These are phyloP conservation scores for Xanthoparmelia taractica DNA, from an alignment of 495 filamentous ascomycete genomes.

Conservation along the genomic window DNA sequence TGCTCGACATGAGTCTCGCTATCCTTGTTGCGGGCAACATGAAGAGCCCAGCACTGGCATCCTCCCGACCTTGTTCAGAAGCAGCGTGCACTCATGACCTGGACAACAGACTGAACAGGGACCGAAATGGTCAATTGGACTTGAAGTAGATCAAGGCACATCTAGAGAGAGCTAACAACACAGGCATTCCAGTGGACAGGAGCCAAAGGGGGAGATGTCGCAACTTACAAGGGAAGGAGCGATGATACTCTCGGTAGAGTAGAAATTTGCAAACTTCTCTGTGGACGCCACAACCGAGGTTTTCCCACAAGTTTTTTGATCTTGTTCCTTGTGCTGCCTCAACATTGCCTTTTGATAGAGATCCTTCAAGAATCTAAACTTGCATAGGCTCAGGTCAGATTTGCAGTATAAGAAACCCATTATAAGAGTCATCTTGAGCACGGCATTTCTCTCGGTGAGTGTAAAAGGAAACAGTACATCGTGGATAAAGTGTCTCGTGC, in stretches of 20 bases:
- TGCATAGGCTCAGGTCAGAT: not conserved
- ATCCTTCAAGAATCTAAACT: not conserved
- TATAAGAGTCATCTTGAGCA: not conserved
- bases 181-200: not conserved
- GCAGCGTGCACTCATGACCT: not conserved
- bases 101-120: not conserved
- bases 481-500: not conserved
- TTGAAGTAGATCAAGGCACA: not conserved
- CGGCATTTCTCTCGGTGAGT: not conserved
- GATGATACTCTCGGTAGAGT: too few relatives aligned
- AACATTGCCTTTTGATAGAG: not conserved
- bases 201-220: not conserved
- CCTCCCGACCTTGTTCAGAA: not conserved
- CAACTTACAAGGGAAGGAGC: not conserved
- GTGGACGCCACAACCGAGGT: constrained; percentile 9
- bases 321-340: not conserved
- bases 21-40: not conserved
- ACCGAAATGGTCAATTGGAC: not conserved
- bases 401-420: not conserved
- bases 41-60: not conserved
- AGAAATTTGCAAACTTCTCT: too few relatives aligned
- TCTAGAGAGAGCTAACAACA: not conserved
- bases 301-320: constrained; percentile 7
- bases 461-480: not conserved
- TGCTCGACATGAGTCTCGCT: not conserved